Conservation (phyloP, 441 rosid genomes). For the Sinapis alba region DNA sequence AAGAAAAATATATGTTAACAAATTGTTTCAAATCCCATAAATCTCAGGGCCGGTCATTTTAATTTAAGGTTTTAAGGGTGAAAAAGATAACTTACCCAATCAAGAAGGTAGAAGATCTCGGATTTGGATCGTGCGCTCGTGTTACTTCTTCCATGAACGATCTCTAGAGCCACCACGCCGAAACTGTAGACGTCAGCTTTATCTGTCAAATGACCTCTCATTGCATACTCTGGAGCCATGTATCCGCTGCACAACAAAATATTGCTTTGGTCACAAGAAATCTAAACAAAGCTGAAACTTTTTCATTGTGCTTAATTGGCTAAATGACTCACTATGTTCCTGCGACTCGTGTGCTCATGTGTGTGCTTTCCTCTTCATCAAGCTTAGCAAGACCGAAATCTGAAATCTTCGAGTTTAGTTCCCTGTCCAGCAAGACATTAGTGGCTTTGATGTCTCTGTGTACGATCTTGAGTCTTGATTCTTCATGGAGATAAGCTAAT, state of each 20-base stretch:
- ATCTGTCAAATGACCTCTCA: slow-evolving; percentile 90
- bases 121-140: slow-evolving; percentile 68
- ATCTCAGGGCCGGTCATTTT: too few species aligned
- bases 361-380: slow-evolving; percentile 80
- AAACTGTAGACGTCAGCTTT: slow-evolving; percentile 92
- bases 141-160: slow-evolving; percentile 81
- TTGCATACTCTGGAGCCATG: slow-evolving; percentile 91
- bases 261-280: background rate
- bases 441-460: slow-evolving; percentile 86
- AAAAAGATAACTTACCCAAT: slow-evolving; percentile 60
- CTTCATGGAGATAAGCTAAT: slow-evolving; percentile 77
- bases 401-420: slow-evolving; percentile 73
- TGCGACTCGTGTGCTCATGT: slow-evolving; percentile 79
- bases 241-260: slow-evolving; percentile 55
- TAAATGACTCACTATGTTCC: slow-evolving; percentile 69
- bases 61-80: slow-evolving; percentile 36
- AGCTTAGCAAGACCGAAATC: slow-evolving; percentile 92
- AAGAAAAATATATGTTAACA: too few species aligned
- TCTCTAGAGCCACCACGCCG: slow-evolving; percentile 71
- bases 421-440: slow-evolving; percentile 75
- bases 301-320: background rate
- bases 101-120: slow-evolving; percentile 73
- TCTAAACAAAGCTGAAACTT: background rate
- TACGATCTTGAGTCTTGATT: slow-evolving; percentile 80
- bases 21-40: too few species aligned